Evolutionary conservation across 768 basidiomycete genomes (phyloP), one percentile per base, ranked within the genome.

Genomic region (Russula foetens): DNA sequence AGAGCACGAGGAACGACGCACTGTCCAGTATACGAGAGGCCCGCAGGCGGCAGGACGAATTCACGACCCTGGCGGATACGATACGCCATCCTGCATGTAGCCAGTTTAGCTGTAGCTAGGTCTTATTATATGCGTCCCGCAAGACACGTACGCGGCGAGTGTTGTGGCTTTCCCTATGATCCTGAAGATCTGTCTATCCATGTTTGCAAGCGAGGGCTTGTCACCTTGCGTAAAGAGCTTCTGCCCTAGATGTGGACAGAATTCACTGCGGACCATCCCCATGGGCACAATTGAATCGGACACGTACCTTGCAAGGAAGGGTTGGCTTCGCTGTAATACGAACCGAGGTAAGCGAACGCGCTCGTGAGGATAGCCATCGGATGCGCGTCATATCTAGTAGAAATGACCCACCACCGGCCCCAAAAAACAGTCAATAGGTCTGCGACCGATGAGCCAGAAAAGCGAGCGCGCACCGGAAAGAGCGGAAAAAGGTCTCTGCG

Each of bases 111-210:
- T 43, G 47, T 29, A 43, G 41, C 7, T 4, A 21, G 7, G n/a
- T 29, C 14, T 41, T 5, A 39, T 5, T 24, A 24, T 29, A 26
- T 28, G 26, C 15, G 33, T 7, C 12, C 24, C 12, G 29, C 15
- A 38, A 26, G 33, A 14, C 29, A 75, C 85, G 50, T 63, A 90
- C 82, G 92, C 91, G 62, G 92, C 92, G 43, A 95, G 77, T 0
- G 91, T 92, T 6, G 88, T 92, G 9, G 88, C 86, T 70, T 94
- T 95, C 45, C 93, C 92, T 54, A 93, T 88, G 6, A 94, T 74
- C 65, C 92, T 78, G 71, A 85, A 92, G 45, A 95, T 93, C 71
- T 95, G 93, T 76, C 91, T 92, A 72, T 95, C 93, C 87, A 96
- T 90, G 48, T 82, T 77, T 28, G 79, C 84, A 7, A 95, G 79